phyloP scores from a whole-genome alignment of 768 basidiomycete genomes.

The Terana coerulea region DNA sequence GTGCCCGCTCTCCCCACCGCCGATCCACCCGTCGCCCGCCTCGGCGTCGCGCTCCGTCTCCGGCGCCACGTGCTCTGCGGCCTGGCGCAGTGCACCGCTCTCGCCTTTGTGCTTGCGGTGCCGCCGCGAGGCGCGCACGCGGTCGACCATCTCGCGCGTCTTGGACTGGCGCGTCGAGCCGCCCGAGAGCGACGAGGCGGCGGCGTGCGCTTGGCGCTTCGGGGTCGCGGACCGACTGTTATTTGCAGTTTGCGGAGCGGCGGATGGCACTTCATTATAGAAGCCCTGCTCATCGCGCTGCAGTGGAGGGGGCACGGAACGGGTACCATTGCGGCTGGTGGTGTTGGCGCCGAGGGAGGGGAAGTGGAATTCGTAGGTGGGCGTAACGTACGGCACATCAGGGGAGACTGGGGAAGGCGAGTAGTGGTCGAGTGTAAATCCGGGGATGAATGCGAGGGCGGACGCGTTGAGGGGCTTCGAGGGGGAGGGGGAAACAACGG shows the following conservation, averaged over 20 bases:
- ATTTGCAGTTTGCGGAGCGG: constrained; percentile 24
- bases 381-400: constrained; percentile 14
- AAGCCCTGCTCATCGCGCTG: constrained; percentile 55
- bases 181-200: constrained; percentile 49
- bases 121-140: constrained; percentile 38
- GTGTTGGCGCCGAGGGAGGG: constrained; percentile 39
- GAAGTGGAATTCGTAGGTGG: constrained; percentile 41
- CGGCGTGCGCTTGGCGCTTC: constrained; percentile 28
- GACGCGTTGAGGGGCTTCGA: constrained; percentile 26
- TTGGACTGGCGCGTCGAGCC: constrained; percentile 46
- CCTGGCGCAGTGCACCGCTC: neutral
- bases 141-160: constrained; percentile 58
- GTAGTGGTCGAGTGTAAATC: constrained; percentile 11
- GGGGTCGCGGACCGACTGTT: constrained; percentile 26
- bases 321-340: constrained; percentile 21
- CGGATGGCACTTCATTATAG: constrained; percentile 36
- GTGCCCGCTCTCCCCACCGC: constrained; percentile 4
- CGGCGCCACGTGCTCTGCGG: constrained; percentile 1
- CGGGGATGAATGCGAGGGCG: constrained; percentile 24
- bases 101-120: constrained; percentile 9
- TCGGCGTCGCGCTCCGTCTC: neutral
- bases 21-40: constrained; percentile 22
- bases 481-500: constrained; percentile 17
- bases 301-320: constrained; percentile 33
- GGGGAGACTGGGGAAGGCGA: constrained; percentile 12